These are phyloP conservation scores for Torulaspora gathmanii DNA, from an alignment of 805 yeast species.

Conservation along the genomic window DNA sequence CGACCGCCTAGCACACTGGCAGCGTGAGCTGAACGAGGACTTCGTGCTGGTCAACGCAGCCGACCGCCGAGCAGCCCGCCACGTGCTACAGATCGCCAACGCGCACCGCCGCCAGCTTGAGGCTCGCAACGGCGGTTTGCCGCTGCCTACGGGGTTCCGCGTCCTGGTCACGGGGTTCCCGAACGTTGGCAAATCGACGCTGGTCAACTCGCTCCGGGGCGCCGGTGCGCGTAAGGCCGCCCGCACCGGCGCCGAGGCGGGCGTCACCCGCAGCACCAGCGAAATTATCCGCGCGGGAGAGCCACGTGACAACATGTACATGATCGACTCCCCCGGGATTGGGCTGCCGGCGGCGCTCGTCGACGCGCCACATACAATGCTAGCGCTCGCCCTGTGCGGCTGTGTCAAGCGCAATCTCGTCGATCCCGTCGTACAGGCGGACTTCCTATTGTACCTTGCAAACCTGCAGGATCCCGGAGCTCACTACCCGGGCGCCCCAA, in stretches of 20 bases:
- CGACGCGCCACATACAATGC: slow-evolving; percentile 63
- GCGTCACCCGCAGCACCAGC: slow-evolving; percentile 77
- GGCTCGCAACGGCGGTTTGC: slow-evolving; percentile 40
- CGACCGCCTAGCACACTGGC: slow-evolving; percentile 45
- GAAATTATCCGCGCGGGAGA: slow-evolving; percentile 58
- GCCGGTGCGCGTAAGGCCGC: slow-evolving; percentile 63
- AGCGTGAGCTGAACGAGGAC: slow-evolving; percentile 37
- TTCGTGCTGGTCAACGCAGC: slow-evolving; percentile 59
- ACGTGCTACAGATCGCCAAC: slow-evolving; percentile 47
- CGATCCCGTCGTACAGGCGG: slow-evolving; percentile 84
- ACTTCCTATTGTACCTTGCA: slow-evolving; percentile 68
- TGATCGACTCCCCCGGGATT: slow-evolving; percentile 93
- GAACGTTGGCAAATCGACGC: slow-evolving; percentile 91
- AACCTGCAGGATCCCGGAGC: slow-evolving; percentile 46
- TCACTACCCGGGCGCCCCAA: slow-evolving; percentile 44
- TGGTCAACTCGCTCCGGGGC: slow-evolving; percentile 67
- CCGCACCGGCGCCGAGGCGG: slow-evolving; percentile 80
- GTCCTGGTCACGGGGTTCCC: slow-evolving; percentile 90
- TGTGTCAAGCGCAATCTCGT: slow-evolving; percentile 64
- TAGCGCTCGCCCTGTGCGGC: slow-evolving; percentile 67
- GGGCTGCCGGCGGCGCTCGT: slow-evolving; percentile 63
- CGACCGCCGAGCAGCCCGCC: slow-evolving; percentile 44
- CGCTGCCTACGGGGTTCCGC: slow-evolving; percentile 80
- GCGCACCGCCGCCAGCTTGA: slow-evolving; percentile 38
- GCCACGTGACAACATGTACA: slow-evolving; percentile 42